These are phyloP conservation scores for Aspergillus haitiensis DNA, from an alignment of 495 filamentous ascomycete species.

Conservation along the genomic window DNA sequence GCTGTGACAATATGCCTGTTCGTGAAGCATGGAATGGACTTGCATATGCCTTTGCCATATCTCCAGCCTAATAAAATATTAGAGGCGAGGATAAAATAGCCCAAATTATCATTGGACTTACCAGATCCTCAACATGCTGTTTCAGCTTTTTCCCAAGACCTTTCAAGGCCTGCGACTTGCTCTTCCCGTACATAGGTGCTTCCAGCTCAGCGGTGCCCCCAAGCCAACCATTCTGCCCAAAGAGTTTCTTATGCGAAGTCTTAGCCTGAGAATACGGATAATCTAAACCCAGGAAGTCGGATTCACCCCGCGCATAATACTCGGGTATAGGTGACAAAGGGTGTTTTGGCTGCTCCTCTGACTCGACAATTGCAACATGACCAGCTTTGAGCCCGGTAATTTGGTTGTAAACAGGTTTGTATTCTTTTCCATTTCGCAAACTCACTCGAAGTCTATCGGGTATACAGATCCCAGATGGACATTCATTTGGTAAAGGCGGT, in stretches of 20 bases:
- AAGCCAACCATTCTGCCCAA: constrained; percentile 55
- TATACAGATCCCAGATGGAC: neutral
- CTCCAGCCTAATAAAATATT: constrained; percentile 22
- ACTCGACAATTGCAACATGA: constrained; percentile 20
- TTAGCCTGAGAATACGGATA: constrained; percentile 1
- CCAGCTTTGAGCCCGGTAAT: constrained; percentile 1
- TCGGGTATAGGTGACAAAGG: constrained; percentile 6
- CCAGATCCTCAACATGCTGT: constrained; percentile 47
- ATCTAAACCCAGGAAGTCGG: constrained; percentile 2
- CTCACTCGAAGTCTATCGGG: constrained; percentile 6
- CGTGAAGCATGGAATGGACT: constrained; percentile 14
- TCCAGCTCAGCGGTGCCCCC: constrained; percentile 38
- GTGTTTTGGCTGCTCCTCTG: constrained; percentile 4
- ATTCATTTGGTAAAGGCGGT: constrained; percentile 5
- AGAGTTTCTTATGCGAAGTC: constrained; percentile 49
- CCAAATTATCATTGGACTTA: constrained; percentile 25
- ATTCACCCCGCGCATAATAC: neutral
- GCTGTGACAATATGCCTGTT: constrained; percentile 21
- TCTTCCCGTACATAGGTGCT: constrained; percentile 25
- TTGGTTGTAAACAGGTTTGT: constrained; percentile 15
- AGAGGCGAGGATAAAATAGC: constrained; percentile 1
- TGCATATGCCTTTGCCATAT: constrained; percentile 25
- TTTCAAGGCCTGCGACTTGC: constrained; percentile 41
- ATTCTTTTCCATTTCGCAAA: constrained; percentile 14
- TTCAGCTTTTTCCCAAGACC: constrained; percentile 47